Conservation (phyloP, 352 stramenopile genomes). For the Aphanomyces invadans region DNA sequence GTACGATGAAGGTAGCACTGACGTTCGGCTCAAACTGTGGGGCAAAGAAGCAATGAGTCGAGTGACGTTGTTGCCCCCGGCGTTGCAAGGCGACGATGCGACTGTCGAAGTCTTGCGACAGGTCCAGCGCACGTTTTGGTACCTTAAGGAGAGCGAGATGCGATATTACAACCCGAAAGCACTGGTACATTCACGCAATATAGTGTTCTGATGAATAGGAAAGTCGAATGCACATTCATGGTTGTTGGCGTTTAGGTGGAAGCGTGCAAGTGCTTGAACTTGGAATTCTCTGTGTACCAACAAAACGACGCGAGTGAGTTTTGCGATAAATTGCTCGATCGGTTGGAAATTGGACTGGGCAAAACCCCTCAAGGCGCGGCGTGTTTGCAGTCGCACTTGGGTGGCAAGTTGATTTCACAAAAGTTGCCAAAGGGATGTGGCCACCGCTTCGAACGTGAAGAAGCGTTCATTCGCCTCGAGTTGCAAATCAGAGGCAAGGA, state of each 20-base stretch:
- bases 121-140: constrained; percentile 86
- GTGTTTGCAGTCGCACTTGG: constrained; percentile 66
- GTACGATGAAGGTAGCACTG: constrained; percentile 84
- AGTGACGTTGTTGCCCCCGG: constrained; percentile 54
- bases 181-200: constrained; percentile 69
- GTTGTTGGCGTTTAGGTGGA: constrained; percentile 33
- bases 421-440: constrained; percentile 86
- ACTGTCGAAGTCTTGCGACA: constrained; percentile 85
- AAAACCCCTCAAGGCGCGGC: constrained; percentile 69
- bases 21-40: constrained; percentile 10
- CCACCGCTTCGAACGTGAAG: constrained; percentile 92
- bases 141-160: constrained; percentile 79
- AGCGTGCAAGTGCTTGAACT: constrained; percentile 79
- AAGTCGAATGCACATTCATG: no score
- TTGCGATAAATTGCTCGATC: constrained; percentile 97
- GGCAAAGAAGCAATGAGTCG: constrained; percentile 12
- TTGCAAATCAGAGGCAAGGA: constrained; percentile 97
- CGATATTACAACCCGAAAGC: constrained; percentile 77
- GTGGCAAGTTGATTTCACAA: constrained; percentile 80
- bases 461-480: constrained; percentile 96
- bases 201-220: no score
- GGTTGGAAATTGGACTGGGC: constrained; percentile 95
- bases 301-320: constrained; percentile 99
- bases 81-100: constrained; percentile 67
- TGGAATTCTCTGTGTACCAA: constrained; percentile 96